Percentiles rank a stretch among this genome's conserved stretches.
These are phyloP conservation scores for Salinomyces thailandicus DNA, from an alignment of 2,329 filamentous ascomycete genomes.

Conservation along the genomic window DNA sequence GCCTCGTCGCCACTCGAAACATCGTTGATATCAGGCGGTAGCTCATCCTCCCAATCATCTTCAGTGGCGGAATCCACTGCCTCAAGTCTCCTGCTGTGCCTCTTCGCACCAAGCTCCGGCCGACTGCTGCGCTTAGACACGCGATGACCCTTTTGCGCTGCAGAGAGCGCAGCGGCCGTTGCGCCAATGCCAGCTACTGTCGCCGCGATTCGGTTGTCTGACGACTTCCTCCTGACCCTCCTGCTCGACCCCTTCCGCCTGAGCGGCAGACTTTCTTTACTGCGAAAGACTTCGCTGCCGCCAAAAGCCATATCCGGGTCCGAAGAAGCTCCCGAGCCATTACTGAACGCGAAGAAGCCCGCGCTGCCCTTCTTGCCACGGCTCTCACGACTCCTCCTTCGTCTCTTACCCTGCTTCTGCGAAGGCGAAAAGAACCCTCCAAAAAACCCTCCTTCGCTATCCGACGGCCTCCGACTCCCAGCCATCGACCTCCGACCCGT, in stretches of 20 bases:
- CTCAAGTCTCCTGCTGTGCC: not conserved
- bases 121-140: constrained; percentile 17
- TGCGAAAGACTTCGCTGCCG: constrained; percentile 17
- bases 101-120: constrained; percentile 18
- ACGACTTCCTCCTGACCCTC: constrained; percentile 25
- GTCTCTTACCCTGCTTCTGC: constrained; percentile 13
- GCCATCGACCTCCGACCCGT: constrained; percentile 6
- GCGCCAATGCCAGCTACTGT: constrained; percentile 38
- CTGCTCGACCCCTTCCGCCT: constrained; percentile 15
- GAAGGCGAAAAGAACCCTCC: constrained; percentile 23
- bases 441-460: constrained; percentile 17
- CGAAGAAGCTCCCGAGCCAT: constrained; percentile 35
- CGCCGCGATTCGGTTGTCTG: constrained; percentile 37
- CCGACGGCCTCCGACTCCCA: constrained; percentile 9
- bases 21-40: constrained; percentile 43
- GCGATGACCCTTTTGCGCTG: constrained; percentile 27
- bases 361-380: constrained; percentile 27
- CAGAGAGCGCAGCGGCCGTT: constrained; percentile 39
- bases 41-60: constrained; percentile 48
- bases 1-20: constrained; percentile 46
- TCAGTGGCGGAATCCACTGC: constrained; percentile 32
- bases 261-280: constrained; percentile 11
- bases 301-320: constrained; percentile 40
- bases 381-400: constrained; percentile 9
- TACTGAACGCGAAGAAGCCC: constrained; percentile 41